Conservation (phyloP, 208 protist genomes). For the Lotmaria passim region DNA sequence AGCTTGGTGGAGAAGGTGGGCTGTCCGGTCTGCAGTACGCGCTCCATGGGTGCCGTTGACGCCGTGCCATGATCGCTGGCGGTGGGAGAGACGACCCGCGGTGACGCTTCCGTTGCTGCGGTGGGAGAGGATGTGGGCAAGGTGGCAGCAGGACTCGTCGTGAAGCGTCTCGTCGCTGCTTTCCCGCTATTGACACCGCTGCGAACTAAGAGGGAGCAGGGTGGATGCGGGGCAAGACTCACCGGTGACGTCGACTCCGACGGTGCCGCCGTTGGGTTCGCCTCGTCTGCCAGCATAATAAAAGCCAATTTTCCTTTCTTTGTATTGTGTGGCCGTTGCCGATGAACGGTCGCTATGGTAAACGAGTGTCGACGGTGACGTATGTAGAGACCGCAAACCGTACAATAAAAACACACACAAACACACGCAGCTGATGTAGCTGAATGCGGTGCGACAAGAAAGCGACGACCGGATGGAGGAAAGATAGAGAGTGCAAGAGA, state of each 20-base stretch:
- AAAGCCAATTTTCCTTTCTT: background rate
- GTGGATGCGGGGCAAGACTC: slow-evolving; percentile 4
- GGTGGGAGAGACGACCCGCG: background rate
- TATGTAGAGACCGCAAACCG: no score
- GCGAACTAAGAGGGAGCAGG: slow-evolving; percentile 1
- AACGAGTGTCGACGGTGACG: no score
- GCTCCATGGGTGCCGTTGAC: slow-evolving; percentile 16
- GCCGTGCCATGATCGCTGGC: slow-evolving; percentile 8
- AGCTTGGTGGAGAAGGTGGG: slow-evolving; percentile 51
- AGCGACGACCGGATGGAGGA: no score
- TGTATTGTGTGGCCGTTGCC: background rate
- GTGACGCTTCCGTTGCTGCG: background rate
- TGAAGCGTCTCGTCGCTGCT: slow-evolving; percentile 1
- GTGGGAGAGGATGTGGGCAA: background rate
- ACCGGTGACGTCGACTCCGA: background rate
- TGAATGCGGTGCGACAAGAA: no score
- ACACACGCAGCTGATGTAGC: no score
- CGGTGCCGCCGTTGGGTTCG: background rate
- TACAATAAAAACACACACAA: no score
- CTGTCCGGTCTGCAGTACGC: slow-evolving; percentile 45
- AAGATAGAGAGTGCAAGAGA: no score
- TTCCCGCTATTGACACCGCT: background rate
- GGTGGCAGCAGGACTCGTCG: background rate
- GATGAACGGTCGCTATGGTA: no score
- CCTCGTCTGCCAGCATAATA: slow-evolving; percentile 13